Conservation (phyloP, 2,329 filamentous ascomycete species). For the Mariannaea sp. region DNA sequence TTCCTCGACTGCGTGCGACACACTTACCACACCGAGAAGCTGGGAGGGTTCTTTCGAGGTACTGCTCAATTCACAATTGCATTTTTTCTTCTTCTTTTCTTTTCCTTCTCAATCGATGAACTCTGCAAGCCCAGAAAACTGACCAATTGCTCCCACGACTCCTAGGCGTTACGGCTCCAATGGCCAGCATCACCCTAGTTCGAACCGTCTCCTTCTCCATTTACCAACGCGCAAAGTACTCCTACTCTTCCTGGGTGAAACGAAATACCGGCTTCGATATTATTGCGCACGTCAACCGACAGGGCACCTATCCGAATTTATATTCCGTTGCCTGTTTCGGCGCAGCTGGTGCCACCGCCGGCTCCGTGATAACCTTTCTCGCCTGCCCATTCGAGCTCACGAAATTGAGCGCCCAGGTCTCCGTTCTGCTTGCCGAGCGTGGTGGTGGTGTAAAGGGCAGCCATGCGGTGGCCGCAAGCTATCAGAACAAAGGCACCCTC, state of each 20-base stretch:
- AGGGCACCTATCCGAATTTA: constrained; percentile 71
- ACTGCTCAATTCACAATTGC: constrained; percentile 34
- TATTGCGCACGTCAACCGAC: constrained; percentile 71
- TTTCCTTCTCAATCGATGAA: background rate
- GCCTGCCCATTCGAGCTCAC: constrained; percentile 89
- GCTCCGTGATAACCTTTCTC: constrained; percentile 77
- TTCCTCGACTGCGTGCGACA: constrained; percentile 75
- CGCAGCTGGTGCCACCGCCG: constrained; percentile 76
- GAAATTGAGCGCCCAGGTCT: constrained; percentile 87
- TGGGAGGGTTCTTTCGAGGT: constrained; percentile 82
- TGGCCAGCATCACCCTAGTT: constrained; percentile 77
- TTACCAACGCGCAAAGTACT: constrained; percentile 78
- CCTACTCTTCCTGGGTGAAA: constrained; percentile 72
- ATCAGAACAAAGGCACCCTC: constrained; percentile 78
- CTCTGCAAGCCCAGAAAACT: constrained; percentile 16
- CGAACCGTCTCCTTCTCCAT: constrained; percentile 80
- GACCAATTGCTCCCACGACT: constrained; percentile 15
- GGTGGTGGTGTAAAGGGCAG: constrained; percentile 49
- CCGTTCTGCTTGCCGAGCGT: constrained; percentile 69
- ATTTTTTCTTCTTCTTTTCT: too few species aligned
- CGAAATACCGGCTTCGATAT: constrained; percentile 71
- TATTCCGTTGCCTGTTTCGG: constrained; percentile 79
- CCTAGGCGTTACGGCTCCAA: constrained; percentile 77
- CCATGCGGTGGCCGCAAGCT: constrained; percentile 67
- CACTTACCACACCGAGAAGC: constrained; percentile 75